Conservation (phyloP, 768 basidiomycete genomes). For the Pulveroboletus sp. region DNA sequence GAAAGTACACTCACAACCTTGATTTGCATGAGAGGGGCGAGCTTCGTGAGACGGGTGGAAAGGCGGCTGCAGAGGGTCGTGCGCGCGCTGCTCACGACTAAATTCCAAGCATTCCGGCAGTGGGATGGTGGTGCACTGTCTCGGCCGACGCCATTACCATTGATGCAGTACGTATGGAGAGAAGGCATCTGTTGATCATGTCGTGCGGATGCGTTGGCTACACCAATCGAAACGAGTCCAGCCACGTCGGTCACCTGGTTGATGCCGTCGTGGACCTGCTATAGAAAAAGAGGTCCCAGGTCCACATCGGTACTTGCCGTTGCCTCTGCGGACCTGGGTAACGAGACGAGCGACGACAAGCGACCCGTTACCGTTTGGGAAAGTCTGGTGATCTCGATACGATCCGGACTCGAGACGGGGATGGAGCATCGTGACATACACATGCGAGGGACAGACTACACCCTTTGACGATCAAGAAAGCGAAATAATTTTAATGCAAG, state of each 20-base stretch:
- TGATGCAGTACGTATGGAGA: too few relatives aligned
- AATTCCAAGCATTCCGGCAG: neutral
- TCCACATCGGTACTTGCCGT: too few relatives aligned
- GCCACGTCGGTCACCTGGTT: too few relatives aligned
- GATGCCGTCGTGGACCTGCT: too few relatives aligned
- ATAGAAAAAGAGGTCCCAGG: too few relatives aligned
- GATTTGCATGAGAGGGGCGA: conserved; percentile 55
- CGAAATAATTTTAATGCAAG: conserved; percentile 18
- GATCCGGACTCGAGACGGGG: neutral
- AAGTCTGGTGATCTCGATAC: neutral
- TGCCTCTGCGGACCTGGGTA: too few relatives aligned
- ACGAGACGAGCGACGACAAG: too few relatives aligned
- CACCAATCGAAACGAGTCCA: too few relatives aligned
- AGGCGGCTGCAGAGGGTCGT: conserved; percentile 38
- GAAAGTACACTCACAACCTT: conserved; percentile 44
- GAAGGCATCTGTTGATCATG: too few relatives aligned
- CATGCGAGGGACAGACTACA: conserved; percentile 12
- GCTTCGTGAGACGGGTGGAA: conserved; percentile 50
- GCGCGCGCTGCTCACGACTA: conserved; percentile 42
- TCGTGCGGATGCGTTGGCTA: too few relatives aligned
- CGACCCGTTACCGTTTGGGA: neutral
- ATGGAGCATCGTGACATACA: conserved; percentile 7
- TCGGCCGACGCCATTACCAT: too few relatives aligned
- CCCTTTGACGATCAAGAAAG: conserved; percentile 2
- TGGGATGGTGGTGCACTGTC: neutral